Conservation (phyloP, 1,139 yeast genomes). For the Arxiozyma bovina region DNA sequence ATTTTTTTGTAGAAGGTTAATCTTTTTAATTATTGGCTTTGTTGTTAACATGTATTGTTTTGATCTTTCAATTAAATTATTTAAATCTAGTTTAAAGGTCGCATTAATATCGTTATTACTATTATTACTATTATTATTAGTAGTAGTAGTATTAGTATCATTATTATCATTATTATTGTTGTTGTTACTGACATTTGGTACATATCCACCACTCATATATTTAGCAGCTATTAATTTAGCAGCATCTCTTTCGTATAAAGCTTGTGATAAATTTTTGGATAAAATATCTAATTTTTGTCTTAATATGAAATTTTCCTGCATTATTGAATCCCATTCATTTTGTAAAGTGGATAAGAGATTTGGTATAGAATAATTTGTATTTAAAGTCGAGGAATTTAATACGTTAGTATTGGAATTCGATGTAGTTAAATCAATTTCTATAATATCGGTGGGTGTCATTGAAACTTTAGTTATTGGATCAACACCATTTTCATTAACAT, state of each 20-base stretch:
- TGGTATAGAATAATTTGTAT: conserved; percentile 56
- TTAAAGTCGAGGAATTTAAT: conserved; percentile 32
- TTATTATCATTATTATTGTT: not conserved
- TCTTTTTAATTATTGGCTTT: not conserved
- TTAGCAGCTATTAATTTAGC: conserved; percentile 79
- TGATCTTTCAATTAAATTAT: not conserved
- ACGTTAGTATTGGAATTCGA: conserved; percentile 25
- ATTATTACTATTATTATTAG: not conserved
- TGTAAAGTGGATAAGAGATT: conserved; percentile 65
- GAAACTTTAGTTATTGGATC: conserved; percentile 74
- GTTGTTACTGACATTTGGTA: not conserved
- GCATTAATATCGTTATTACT: not conserved
- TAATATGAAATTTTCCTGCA: conserved; percentile 69
- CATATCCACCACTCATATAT: not conserved
- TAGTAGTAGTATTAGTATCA: not conserved
- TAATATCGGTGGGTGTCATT: conserved; percentile 49
- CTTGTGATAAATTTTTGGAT: conserved; percentile 64
- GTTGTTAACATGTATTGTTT: not conserved
- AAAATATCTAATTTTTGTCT: conserved; percentile 62
- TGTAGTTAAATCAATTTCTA: conserved; percentile 34
- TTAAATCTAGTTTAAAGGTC: not conserved
- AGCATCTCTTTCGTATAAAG: conserved; percentile 81
- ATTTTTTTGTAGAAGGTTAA: conserved; percentile 2
- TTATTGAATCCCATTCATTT: conserved; percentile 83
- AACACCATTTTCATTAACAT: conserved; percentile 52